These are phyloP conservation scores for Jackrogersella multiformis DNA, from an alignment of 495 filamentous ascomycete species.

Conservation along the genomic window DNA sequence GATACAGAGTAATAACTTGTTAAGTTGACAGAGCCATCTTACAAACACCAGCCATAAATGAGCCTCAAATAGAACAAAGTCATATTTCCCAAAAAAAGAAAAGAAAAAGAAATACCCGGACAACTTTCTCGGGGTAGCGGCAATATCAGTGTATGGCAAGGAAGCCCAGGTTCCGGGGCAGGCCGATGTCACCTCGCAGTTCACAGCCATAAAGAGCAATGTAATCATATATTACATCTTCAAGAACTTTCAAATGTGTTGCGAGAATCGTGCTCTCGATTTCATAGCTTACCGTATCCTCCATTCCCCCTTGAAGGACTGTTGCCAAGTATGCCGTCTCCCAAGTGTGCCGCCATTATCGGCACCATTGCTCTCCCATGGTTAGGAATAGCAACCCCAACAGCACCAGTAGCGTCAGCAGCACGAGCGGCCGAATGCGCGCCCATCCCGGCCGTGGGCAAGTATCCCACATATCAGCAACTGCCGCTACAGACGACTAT, in stretches of 20 bases:
- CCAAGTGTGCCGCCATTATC: conserved; percentile 25
- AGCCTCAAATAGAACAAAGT: conserved; percentile 11
- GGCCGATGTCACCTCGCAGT: conserved; percentile 33
- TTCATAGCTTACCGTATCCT: background rate
- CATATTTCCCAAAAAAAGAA: conserved; percentile 20
- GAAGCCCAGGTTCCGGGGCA: conserved; percentile 36
- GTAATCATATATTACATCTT: conserved; percentile 30
- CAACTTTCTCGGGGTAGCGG: conserved; percentile 39
- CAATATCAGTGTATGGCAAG: conserved; percentile 37
- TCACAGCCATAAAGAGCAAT: conserved; percentile 11
- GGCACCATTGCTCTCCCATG: conserved; percentile 19
- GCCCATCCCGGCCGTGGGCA: conserved; percentile 49
- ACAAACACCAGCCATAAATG: background rate
- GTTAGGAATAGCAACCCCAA: conserved; percentile 24
- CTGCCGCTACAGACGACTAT: conserved; percentile 54
- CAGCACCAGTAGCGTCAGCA: conserved; percentile 12
- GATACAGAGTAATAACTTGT: background rate
- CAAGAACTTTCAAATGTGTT: background rate
- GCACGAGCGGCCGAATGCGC: conserved; percentile 42
- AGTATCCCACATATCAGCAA: conserved; percentile 52
- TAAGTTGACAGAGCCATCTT: too few species aligned
- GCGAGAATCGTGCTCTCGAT: background rate
- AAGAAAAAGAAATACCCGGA: conserved; percentile 39
- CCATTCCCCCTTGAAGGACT: background rate
- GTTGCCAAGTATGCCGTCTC: conserved; percentile 25